Evolutionary conservation across 169 alveolate genomes (phyloP).

Genomic region (Plasmodium knowlesi): DNA sequence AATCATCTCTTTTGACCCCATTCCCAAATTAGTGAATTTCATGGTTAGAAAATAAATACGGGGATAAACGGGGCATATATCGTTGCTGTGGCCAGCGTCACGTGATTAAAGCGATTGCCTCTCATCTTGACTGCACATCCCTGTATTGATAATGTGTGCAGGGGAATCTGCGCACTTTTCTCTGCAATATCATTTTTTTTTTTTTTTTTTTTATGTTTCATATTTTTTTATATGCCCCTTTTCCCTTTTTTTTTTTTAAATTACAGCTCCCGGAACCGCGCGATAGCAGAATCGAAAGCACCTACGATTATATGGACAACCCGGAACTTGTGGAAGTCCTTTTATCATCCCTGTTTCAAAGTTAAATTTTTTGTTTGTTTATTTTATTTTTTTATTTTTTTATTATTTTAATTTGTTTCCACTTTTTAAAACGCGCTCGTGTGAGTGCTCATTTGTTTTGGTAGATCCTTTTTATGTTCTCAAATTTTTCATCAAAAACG

Average conservation of each 20-base stretch:
- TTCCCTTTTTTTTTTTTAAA: neutral
- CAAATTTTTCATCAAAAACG: constrained; percentile 1
- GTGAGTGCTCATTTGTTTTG: neutral
- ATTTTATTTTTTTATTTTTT: neutral
- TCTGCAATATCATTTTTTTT: neutral
- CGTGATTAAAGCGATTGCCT: neutral
- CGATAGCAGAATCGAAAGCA: constrained; percentile 17
- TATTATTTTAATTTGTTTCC: neutral
- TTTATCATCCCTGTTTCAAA: constrained; percentile 66
- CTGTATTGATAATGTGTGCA: neutral
- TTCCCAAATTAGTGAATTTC: constrained; percentile 67
- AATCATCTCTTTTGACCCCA: constrained; percentile 30
- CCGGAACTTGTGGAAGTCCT: constrained; percentile 61
- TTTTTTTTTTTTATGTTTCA: neutral
- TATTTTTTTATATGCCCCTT: neutral
- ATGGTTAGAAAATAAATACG: constrained; percentile 35
- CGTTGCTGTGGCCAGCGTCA: neutral
- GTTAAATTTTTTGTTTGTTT: constrained; percentile 20
- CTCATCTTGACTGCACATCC: neutral
- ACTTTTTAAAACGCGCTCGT: neutral
- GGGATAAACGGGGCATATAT: neutral
- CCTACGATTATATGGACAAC: constrained; percentile 56
- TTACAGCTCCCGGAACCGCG: constrained; percentile 61
- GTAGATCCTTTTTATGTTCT: neutral
- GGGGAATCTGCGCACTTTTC: neutral